Percentiles rank a stretch among this genome's conserved stretches.
These are phyloP conservation scores for Pisolithus tinctorius DNA, from an alignment of 768 basidiomycete species.

Conservation along the genomic window DNA sequence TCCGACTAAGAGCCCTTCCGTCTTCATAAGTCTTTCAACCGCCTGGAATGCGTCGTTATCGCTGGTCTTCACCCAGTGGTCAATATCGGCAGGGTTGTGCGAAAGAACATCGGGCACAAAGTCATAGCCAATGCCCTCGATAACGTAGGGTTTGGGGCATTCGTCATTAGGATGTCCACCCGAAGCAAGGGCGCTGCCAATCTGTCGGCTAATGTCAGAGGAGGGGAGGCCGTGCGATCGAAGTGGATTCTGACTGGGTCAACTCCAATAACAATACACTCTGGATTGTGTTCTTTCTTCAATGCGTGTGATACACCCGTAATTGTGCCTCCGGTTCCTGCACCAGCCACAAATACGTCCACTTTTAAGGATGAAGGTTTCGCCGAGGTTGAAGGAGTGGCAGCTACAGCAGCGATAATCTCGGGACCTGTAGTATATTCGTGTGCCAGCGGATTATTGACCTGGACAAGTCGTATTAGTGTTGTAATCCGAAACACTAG, in stretches of 20 bases:
- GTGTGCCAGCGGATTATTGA: constrained; percentile 87
- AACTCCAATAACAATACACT: constrained; percentile 72
- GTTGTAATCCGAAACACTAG: background rate
- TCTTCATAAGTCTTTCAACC: constrained; percentile 69
- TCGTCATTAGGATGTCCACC: constrained; percentile 57
- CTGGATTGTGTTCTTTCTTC: constrained; percentile 69
- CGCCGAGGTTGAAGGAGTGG: constrained; percentile 52
- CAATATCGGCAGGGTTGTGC: constrained; percentile 50
- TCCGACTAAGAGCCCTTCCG: constrained; percentile 86
- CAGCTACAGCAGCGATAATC: constrained; percentile 72
- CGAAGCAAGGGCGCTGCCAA: constrained; percentile 81
- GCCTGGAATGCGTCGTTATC: constrained; percentile 79
- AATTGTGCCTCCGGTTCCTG: constrained; percentile 94
- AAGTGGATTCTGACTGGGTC: constrained; percentile 65
- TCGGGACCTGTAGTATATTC: constrained; percentile 88
- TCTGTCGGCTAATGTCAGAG: constrained; percentile 32
- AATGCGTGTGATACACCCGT: constrained; percentile 80
- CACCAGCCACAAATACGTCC: constrained; percentile 76
- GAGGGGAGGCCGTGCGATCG: background rate
- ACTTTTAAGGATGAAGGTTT: constrained; percentile 68
- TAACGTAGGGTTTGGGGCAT: constrained; percentile 52
- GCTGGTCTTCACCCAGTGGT: constrained; percentile 79
- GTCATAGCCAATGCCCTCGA: constrained; percentile 98
- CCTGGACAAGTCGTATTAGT: constrained; percentile 28
- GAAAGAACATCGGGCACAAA: constrained; percentile 86